Evolutionary conservation across 208 protist species (phyloP).

Genomic region (Wallacemonas sp.): DNA sequence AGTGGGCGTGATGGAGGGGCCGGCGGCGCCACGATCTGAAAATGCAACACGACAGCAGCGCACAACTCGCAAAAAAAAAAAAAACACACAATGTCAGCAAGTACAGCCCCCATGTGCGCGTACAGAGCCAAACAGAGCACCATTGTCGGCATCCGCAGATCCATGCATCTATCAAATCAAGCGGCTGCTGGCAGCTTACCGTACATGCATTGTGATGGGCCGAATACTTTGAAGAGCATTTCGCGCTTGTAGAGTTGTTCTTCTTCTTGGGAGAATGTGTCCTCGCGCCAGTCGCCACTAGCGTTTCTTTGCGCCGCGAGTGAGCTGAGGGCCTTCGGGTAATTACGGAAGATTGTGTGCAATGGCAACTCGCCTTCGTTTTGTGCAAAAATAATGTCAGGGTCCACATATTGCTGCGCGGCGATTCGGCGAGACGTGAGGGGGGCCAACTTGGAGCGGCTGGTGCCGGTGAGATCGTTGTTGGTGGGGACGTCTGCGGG

Average conservation of each 20-base stretch:
- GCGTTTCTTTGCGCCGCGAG: constrained; percentile 62
- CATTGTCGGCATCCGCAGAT: no score
- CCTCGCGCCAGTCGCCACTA: constrained; percentile 81
- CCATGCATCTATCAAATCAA: no score
- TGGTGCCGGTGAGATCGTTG: constrained; percentile 71
- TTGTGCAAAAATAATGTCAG: constrained; percentile 83
- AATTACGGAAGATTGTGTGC: constrained; percentile 69
- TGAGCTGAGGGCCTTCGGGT: constrained; percentile 70
- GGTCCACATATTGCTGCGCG: constrained; percentile 78
- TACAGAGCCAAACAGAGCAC: no score
- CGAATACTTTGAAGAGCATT: constrained; percentile 52
- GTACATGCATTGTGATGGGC: constrained; percentile 72
- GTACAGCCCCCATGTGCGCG: no score
- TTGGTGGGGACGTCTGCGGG: constrained; percentile 76
- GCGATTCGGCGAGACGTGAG: constrained; percentile 70
- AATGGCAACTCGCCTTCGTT: constrained; percentile 77
- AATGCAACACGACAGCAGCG: no score
- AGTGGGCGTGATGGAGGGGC: no score
- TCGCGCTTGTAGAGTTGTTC: constrained; percentile 84
- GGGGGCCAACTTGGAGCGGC: constrained; percentile 78
- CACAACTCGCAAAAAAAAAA: no score
- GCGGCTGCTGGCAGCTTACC: constrained; percentile 18
- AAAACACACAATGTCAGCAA: no score
- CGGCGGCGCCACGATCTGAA: no score
- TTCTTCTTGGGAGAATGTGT: constrained; percentile 81